Evolutionary conservation across 164 flowering plant species (phyloP), one percentile per base, ranked within the genome.

Genomic region (Nymphaea thermarum): DNA sequence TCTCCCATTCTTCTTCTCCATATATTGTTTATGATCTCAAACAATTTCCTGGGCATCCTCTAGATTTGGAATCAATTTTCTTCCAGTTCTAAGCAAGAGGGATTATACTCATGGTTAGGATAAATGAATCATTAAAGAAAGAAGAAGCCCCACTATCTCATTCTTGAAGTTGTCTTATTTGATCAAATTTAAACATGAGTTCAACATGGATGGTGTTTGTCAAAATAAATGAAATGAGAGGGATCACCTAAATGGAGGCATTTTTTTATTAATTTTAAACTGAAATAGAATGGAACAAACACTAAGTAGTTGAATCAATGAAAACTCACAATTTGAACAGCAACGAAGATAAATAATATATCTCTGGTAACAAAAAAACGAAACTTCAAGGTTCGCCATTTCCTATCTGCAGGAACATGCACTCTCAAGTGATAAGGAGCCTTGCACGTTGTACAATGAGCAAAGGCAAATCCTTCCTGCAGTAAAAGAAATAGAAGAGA

Each of bases 381-480:
- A 71, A 95, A 92, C 78, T 95, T 95, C 77, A 95, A 72, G 57
- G 96, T 91, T 72, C 99, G 77, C 98, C 97, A 95, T 78, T 86
- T 92, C 72, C 99, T 82, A 79, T 91, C 96, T 64, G 94, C 94
- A 77, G 77, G 76, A 66, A 70, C 93, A 77, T 90, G 98, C 73
- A 91, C 98, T 77, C 99, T 84, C 82, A 94, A 75, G 76, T 86
- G 85, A 74, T 94, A 94, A 63, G 96, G 99, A 65, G 92, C 88
- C 77, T 94, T 94, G 81, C 99, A 94, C 60, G 99, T 94, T 43
- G 99, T 95, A 84, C 99, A 95, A 78, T 92, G 98, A 68, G 98
- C 90, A 84, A 95, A 95, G 70, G 99, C 99, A 83, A 90, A 92
- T 45, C 99, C 99, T 84, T 95, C 99, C 98, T 92, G 98, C 68